Evolutionary conservation across 2,329 filamentous ascomycete species (phyloP).

Genomic region (Cryoendolithus antarcticus): DNA sequence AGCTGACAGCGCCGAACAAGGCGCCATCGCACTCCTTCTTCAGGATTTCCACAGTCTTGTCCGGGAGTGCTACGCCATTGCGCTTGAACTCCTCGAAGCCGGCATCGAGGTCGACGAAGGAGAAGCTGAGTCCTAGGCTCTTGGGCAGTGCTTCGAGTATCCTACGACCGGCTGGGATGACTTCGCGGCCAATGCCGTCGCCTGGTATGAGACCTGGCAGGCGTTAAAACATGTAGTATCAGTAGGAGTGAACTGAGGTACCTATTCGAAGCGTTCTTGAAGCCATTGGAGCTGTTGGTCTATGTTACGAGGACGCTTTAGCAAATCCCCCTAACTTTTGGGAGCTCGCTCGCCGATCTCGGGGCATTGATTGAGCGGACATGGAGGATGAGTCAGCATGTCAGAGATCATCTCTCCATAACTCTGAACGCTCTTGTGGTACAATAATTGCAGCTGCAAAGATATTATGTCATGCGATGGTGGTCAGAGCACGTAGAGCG

Average conservation of each 20-base stretch:
- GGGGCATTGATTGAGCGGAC: too few relatives aligned
- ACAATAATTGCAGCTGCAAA: too few relatives aligned
- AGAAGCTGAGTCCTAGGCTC: slow-evolving; percentile 88
- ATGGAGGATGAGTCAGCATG: too few relatives aligned
- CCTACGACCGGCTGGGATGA: slow-evolving; percentile 84
- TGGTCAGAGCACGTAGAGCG: too few relatives aligned
- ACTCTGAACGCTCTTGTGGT: too few relatives aligned
- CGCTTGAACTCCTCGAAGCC: slow-evolving; percentile 89
- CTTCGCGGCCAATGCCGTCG: slow-evolving; percentile 96
- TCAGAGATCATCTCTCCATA: too few relatives aligned
- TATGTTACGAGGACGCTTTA: too few relatives aligned
- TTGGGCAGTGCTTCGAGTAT: slow-evolving; percentile 84
- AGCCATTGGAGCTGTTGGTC: slow-evolving; percentile 3
- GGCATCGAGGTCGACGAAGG: slow-evolving; percentile 83
- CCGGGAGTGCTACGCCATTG: slow-evolving; percentile 77
- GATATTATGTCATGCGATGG: too few relatives aligned
- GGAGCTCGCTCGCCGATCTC: too few relatives aligned
- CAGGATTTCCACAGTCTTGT: slow-evolving; percentile 80
- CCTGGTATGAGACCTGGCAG: slow-evolving; percentile 78
- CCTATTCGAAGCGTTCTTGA: slow-evolving; percentile 6
- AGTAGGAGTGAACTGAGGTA: not conserved
- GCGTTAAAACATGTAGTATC: not conserved
- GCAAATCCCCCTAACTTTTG: too few relatives aligned
- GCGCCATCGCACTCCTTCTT: slow-evolving; percentile 88
- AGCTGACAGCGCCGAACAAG: slow-evolving; percentile 90